Base-by-base conservation (phyloP, 2,329 filamentous ascomycete species). In the Pyrenophora teres region DNA sequence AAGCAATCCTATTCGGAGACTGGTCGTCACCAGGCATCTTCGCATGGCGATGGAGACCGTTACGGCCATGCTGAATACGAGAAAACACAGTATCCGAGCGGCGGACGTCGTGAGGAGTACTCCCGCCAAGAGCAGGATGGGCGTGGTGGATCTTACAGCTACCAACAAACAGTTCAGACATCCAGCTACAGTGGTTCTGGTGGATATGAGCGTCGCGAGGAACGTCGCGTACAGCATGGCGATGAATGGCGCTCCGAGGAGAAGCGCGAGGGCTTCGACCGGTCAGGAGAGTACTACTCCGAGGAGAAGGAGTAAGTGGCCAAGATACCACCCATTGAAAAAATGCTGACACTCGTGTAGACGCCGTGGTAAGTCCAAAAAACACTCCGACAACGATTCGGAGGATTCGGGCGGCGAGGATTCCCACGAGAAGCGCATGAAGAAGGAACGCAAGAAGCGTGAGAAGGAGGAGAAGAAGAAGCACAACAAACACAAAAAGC, bases 41-140 rank as follows among this genome's bases (percentile, higher is more conserved):
- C 63, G 1, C 55, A 61, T 12, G 69, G 65, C 19, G 70, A 71
- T 40, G 55, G 79, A 16, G 74, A 80, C 58, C 80, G 81, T 40
- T 86, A 86, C 60, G 84, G 81, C 6, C 81, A 87, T 65, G 83
- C 85, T 9, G 75, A 86, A 67, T 81, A 83, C 62, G 80, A 77
- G 27, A 76, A 85, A 64, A 88, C 83, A 6, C 77, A 81, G 47
- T 83, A 83, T 54, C 75, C 80, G 15, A 77, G 80, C 47, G 86
- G 86, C 42, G 82, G 82, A 40, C 77, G 80, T 46, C 77, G 79
- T 50, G 79, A 81, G 33, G 83, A 87, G 51, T 88, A 86, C 72
- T 78, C 79, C 51, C 82, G 84, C 27, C 86, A 83, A 57, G 85
- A 79, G 52, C 74, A 87, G 63, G 77, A 82, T 40, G 74, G 77